A percentile compares a stretch with the other conserved stretches of the same genome.
Evolutionary conservation across 495 filamentous ascomycete species (phyloP).

Genomic region (Lineolata rhizophorae): DNA sequence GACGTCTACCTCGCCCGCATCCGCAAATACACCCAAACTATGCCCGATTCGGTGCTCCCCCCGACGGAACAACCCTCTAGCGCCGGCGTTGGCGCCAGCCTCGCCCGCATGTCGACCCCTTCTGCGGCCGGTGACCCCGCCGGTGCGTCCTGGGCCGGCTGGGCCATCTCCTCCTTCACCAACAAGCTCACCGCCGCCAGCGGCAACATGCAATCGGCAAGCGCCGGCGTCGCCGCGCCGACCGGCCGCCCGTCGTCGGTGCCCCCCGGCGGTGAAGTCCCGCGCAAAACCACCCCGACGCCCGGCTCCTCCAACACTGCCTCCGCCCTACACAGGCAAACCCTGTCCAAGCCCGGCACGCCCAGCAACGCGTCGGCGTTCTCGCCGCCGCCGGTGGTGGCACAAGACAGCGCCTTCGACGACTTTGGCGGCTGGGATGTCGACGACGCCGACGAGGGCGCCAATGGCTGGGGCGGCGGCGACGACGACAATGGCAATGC

Average conservation of each 20-base stretch:
- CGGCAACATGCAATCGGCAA: slow-evolving; percentile 52
- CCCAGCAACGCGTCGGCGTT: slow-evolving; percentile 23
- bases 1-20: slow-evolving; percentile 76
- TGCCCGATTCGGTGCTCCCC: slow-evolving; percentile 61
- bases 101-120: slow-evolving; percentile 53
- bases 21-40: slow-evolving; percentile 46
- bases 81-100: slow-evolving; percentile 16
- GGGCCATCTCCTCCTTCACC: slow-evolving; percentile 97
- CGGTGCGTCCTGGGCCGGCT: slow-evolving; percentile 62
- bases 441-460: slow-evolving; percentile 20
- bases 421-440: slow-evolving; percentile 27
- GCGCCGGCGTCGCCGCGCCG: slow-evolving; percentile 14
- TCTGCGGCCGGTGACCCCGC: slow-evolving; percentile 32
- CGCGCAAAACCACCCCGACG: background rate
- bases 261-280: slow-evolving; percentile 7
- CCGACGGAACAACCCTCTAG: slow-evolving; percentile 18
- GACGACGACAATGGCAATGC: slow-evolving; percentile 4
- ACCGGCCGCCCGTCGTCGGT: slow-evolving; percentile 11
- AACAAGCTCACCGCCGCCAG: slow-evolving; percentile 70
- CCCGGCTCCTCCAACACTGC: background rate
- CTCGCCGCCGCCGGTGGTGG: slow-evolving; percentile 5
- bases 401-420: slow-evolving; percentile 28
- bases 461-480: slow-evolving; percentile 16
- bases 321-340: no score
- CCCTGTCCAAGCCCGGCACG: slow-evolving; percentile 24